Evolutionary conservation across 2,329 filamentous ascomycete species (phyloP).

Genomic region (Trichoderma breve): DNA sequence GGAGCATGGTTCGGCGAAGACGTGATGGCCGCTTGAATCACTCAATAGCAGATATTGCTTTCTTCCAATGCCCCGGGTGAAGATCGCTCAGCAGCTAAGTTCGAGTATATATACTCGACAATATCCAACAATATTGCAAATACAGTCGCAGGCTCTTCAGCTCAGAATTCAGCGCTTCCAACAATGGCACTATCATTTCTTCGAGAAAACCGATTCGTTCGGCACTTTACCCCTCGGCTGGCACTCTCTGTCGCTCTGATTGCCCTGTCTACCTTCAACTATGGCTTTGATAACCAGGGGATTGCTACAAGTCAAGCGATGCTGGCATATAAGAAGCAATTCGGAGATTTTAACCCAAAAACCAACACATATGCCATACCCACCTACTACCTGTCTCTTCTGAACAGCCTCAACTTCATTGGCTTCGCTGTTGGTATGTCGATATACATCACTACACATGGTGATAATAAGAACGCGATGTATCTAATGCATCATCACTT

Average conservation of each 20-base stretch:
- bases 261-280: slow-evolving; percentile 11
- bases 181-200: background rate
- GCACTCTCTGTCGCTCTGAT: slow-evolving; percentile 5
- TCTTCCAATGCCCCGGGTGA: background rate
- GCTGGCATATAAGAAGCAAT: slow-evolving; percentile 12
- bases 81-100: background rate
- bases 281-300: slow-evolving; percentile 11
- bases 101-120: background rate
- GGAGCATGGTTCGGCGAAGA: background rate
- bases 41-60: background rate
- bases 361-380: slow-evolving; percentile 6
- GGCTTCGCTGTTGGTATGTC: slow-evolving; percentile 1
- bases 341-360: slow-evolving; percentile 4
- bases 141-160: background rate
- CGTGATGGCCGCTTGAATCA: background rate
- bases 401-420: slow-evolving; percentile 12
- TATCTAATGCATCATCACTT: background rate
- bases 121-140: background rate
- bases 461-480: background rate
- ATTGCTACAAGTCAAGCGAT: slow-evolving; percentile 14
- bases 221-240: slow-evolving; percentile 4
- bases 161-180: background rate
- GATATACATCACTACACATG: background rate
- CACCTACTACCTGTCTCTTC: slow-evolving; percentile 6
- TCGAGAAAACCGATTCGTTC: slow-evolving; percentile 8